Evolutionary conservation across 768 basidiomycete genomes (phyloP), one percentile per base, ranked within the genome.

Genomic region (Pluteus cervinus): DNA sequence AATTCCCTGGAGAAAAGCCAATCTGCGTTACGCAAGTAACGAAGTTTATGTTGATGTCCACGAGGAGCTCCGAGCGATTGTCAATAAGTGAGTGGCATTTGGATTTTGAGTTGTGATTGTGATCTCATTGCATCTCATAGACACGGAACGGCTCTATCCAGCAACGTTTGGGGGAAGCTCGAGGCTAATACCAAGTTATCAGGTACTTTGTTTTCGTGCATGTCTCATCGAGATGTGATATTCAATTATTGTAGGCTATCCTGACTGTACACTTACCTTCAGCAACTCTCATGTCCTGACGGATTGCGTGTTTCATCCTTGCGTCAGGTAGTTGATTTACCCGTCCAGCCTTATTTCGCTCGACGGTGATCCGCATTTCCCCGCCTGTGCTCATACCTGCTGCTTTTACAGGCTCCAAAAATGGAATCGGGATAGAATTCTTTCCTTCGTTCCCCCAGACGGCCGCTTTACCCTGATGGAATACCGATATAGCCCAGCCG

Each of bases 381-480:
- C 16, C 15, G 32, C n/a, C n/a, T n/a, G n/a, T n/a, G n/a, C n/a
- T n/a, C n/a, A n/a, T n/a, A n/a, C n/a, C n/a, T n/a, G n/a, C n/a
- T n/a, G n/a, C n/a, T n/a, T 11, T 42, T 30, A 6, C 47, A 93
- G 91, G 24, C 65, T 93, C 17, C 81, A 76, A 50, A 79, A 81
- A 39, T 96, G 89, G 85, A 64, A 70, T 16, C 76, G 79, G 25
- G 81, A 87, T 51, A 82, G 76, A 49, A 60, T 70, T 1, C 62
- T 97, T 28, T 94, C 93, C 2, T 97, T 97, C 55, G 76, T 97
- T 15, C 93, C 93, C 5, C 93, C 93, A 4, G 93, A 97, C 49
- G 92, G 93, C 3, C 75, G 75, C 36, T 97, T 96, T 61, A 73
- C 73, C 6, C 67, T 96, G 14, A 75, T 83, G 52, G 86, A 91